phyloP scores from a whole-genome alignment of 1,139 yeast species.

The Hansenula anomala region DNA sequence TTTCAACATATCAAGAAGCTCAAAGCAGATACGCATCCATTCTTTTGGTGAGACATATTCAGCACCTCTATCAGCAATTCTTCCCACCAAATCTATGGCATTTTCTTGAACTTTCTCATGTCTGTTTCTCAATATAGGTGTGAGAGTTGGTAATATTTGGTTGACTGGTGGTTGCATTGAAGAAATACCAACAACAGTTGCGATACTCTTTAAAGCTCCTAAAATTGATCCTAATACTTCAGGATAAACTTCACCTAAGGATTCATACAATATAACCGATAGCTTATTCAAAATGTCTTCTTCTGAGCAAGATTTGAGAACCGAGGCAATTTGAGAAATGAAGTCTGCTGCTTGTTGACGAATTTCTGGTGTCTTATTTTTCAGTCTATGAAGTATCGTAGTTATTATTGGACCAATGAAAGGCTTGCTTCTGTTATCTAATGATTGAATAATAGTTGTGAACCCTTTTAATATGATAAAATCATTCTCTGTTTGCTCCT shows the following conservation, averaged over 20 bases:
- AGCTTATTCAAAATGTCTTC: conserved; percentile 59
- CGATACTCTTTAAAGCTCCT: conserved; percentile 57
- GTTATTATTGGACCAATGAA: conserved; percentile 73
- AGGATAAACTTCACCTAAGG: conserved; percentile 92
- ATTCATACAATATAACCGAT: conserved; percentile 78
- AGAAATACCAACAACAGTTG: conserved; percentile 47
- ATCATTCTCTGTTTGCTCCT: conserved; percentile 63
- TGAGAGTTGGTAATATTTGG: conserved; percentile 79
- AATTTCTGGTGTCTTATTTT: conserved; percentile 66
- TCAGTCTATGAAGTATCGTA: conserved; percentile 67
- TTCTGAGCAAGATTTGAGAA: conserved; percentile 63
- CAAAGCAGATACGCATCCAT: conserved; percentile 97
- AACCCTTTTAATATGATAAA: conserved; percentile 56
- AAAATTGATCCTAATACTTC: conserved; percentile 87
- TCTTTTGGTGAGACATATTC: conserved; percentile 88
- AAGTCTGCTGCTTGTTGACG: conserved; percentile 87
- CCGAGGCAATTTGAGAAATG: conserved; percentile 62
- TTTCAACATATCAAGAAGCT: conserved; percentile 82
- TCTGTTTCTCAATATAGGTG: conserved; percentile 87
- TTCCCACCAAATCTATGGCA: conserved; percentile 74
- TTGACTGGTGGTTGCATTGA: conserved; percentile 78
- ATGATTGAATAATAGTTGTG: conserved; percentile 58
- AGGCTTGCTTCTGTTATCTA: conserved; percentile 69
- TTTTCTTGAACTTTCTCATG: conserved; percentile 91
- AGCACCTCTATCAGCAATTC: conserved; percentile 79